A percentile compares a stretch with the other conserved stretches of the same genome.
Evolutionary conservation across 805 yeast genomes (phyloP).

Genomic region (Candida alai): DNA sequence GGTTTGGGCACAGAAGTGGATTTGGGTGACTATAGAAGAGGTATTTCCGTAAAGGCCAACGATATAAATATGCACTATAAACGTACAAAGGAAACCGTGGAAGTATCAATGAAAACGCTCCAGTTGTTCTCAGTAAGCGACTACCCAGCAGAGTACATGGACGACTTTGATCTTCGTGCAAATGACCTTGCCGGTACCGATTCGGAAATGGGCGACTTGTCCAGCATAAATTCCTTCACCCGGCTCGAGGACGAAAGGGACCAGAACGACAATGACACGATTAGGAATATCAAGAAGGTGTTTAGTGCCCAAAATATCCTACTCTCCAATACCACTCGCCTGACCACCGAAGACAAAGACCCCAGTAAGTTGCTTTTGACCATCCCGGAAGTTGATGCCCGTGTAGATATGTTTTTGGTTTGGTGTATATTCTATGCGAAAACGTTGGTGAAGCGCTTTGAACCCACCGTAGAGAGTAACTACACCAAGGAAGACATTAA

Average conservation of each 20-base stretch:
- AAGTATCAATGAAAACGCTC: constrained; percentile 17
- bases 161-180: constrained; percentile 30
- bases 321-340: constrained; percentile 11
- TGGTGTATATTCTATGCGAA: constrained; percentile 41
- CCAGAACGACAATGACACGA: constrained; percentile 12
- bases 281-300: constrained; percentile 31
- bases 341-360: constrained; percentile 17
- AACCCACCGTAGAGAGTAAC: constrained; percentile 27
- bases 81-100: constrained; percentile 18
- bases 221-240: constrained; percentile 26
- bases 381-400: constrained; percentile 35
- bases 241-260: constrained; percentile 12
- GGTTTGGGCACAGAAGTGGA: constrained; percentile 24
- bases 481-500: constrained; percentile 24
- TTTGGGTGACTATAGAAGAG: constrained; percentile 35
- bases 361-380: constrained; percentile 22
- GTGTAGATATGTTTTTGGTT: constrained; percentile 36
- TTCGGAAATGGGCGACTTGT: constrained; percentile 27
- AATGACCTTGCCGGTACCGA: constrained; percentile 15
- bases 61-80: constrained; percentile 22
- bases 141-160: constrained; percentile 29
- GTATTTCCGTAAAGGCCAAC: constrained; percentile 27
- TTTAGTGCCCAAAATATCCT: constrained; percentile 23
- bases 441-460: constrained; percentile 28
- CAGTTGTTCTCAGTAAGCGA: constrained; percentile 38